A percentile compares a stretch with the other conserved stretches of the same genome.
Evolutionary conservation across 352 stramenopile species (phyloP).

Genomic region (Pythium folliculosum): DNA sequence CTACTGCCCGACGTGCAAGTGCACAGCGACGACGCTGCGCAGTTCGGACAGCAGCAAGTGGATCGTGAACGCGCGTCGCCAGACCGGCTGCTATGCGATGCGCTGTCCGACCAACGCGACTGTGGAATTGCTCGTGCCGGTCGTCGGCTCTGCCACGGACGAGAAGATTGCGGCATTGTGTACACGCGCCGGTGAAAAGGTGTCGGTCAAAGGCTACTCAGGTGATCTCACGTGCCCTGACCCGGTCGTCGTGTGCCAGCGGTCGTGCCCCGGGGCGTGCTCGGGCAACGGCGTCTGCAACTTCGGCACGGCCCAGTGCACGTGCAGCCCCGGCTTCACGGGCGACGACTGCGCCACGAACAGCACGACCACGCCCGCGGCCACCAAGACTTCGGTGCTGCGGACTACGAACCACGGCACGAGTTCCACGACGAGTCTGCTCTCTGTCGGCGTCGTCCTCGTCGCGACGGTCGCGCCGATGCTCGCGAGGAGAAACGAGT

Average conservation of each 20-base stretch:
- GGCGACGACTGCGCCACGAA: slow-evolving; percentile 34
- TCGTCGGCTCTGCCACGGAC: slow-evolving; percentile 15
- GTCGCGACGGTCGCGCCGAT: neutral
- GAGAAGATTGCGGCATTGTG: slow-evolving; percentile 44
- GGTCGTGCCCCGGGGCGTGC: slow-evolving; percentile 33
- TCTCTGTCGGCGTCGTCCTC: neutral
- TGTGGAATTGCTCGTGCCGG: slow-evolving; percentile 48
- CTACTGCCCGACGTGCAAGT: slow-evolving; percentile 75
- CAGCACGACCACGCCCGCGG: slow-evolving; percentile 11
- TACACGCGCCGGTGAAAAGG: slow-evolving; percentile 37
- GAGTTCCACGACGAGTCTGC: neutral
- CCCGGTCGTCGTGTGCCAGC: slow-evolving; percentile 55
- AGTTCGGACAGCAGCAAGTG: slow-evolving; percentile 60
- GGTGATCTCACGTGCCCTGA: slow-evolving; percentile 69
- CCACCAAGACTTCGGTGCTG: slow-evolving; percentile 9
- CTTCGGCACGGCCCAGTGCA: slow-evolving; percentile 29
- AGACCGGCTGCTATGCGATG: slow-evolving; percentile 82
- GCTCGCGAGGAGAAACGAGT: neutral
- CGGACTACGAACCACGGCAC: neutral
- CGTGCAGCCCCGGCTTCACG: slow-evolving; percentile 30
- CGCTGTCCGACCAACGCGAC: slow-evolving; percentile 42
- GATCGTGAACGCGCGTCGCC: slow-evolving; percentile 52
- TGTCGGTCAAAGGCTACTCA: slow-evolving; percentile 48
- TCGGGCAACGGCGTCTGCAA: slow-evolving; percentile 38
- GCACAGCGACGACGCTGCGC: slow-evolving; percentile 63